Conservation (phyloP, 257 asterid species). For the Forsythia viridissima region DNA sequence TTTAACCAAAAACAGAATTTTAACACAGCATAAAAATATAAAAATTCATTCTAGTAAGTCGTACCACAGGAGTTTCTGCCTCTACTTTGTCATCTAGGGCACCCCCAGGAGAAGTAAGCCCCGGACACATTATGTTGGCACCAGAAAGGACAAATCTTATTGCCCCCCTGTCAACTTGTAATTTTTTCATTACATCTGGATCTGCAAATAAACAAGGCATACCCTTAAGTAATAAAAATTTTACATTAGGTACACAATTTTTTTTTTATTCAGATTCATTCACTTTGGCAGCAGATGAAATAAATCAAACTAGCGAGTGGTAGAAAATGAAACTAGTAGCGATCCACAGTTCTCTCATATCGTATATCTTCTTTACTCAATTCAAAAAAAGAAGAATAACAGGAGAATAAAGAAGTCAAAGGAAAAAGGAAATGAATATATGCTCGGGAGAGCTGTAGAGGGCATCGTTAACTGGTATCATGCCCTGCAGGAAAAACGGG, state of each 20-base stretch:
- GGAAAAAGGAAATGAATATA: too few species aligned
- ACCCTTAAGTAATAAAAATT: background rate
- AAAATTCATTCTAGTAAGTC: conserved; percentile 20
- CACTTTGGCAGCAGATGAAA: background rate
- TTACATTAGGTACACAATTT: background rate
- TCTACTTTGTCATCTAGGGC: conserved; percentile 83
- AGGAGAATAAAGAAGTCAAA: background rate
- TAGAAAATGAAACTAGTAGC: background rate
- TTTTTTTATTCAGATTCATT: background rate
- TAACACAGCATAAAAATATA: conserved; percentile 22
- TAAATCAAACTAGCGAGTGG: background rate
- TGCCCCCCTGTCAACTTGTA: conserved; percentile 98
- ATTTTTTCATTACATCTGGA: conserved; percentile 92
- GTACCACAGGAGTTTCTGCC: conserved; percentile 92
- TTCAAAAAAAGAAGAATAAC: background rate
- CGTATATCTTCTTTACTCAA: background rate
- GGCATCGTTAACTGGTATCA: too few species aligned
- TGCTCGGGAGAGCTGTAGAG: too few species aligned
- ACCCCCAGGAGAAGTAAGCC: conserved; percentile 98
- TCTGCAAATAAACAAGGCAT: conserved; percentile 48
- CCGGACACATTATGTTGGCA: conserved; percentile 99
- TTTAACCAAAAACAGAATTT: background rate
- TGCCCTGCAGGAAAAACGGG: too few species aligned
- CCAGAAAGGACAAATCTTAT: conserved; percentile 93
- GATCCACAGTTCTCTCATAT: background rate